These are phyloP conservation scores for Fraxinus cuspidata DNA, from an alignment of 257 asterid genomes.

Conservation along the genomic window DNA sequence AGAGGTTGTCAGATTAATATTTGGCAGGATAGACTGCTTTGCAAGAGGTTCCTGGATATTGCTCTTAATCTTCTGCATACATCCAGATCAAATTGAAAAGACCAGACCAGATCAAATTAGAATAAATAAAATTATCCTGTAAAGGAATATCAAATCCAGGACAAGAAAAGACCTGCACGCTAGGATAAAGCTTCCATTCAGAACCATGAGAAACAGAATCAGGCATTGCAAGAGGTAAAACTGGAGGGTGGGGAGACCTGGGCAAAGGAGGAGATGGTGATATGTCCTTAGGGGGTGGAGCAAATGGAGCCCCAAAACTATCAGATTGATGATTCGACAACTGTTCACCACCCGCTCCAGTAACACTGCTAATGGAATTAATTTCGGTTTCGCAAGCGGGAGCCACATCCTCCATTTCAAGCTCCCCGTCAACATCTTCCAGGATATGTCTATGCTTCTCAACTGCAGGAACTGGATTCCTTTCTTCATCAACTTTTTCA, in stretches of 20 bases:
- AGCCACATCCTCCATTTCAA: constrained; percentile 97
- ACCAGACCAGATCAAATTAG: neutral
- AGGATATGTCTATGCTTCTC: constrained; percentile 79
- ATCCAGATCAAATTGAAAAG: constrained; percentile 20
- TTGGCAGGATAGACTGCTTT: constrained; percentile 42
- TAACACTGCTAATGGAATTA: constrained; percentile 38
- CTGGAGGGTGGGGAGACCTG: constrained; percentile 44
- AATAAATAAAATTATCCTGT: neutral
- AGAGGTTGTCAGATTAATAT: constrained; percentile 32
- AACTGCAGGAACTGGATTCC: constrained; percentile 27
- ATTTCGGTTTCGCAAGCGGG: constrained; percentile 57
- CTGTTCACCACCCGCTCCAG: constrained; percentile 36
- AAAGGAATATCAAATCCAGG: neutral
- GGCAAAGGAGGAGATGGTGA: constrained; percentile 58
- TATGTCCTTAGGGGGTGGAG: constrained; percentile 37
- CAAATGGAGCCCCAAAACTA: constrained; percentile 35
- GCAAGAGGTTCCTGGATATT: constrained; percentile 37
- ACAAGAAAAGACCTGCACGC: constrained; percentile 49
- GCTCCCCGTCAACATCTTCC: constrained; percentile 97
- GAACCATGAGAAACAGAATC: constrained; percentile 38
- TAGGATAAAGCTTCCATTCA: constrained; percentile 42
- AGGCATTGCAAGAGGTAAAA: constrained; percentile 36
- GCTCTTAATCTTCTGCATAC: constrained; percentile 52
- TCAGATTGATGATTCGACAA: constrained; percentile 36
- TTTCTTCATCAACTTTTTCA: constrained; percentile 48